Conservation (phyloP, 108 stramenopile genomes). For the Cyclotella kingstonii region DNA sequence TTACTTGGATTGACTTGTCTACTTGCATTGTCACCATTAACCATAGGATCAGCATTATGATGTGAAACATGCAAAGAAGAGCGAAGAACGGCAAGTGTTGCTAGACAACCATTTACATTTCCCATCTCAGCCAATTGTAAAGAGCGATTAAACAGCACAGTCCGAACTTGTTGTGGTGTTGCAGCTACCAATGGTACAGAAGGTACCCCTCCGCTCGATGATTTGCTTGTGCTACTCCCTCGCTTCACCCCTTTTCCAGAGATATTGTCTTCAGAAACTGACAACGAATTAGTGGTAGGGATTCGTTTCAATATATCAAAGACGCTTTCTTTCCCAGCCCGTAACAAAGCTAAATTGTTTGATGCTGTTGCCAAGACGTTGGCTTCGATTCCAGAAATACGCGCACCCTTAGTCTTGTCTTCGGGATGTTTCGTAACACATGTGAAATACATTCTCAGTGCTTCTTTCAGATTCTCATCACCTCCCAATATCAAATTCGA, state of each 20-base stretch:
- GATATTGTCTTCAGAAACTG: slow-evolving; percentile 20
- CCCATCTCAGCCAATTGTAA: slow-evolving; percentile 45
- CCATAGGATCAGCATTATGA: slow-evolving; percentile 15
- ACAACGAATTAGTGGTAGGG: slow-evolving; percentile 27
- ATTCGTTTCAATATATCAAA: slow-evolving; percentile 40
- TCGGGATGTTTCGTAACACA: slow-evolving; percentile 24
- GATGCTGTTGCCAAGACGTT: slow-evolving; percentile 33
- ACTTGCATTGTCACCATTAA: background rate
- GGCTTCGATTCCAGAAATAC: background rate
- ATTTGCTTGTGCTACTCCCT: slow-evolving; percentile 5
- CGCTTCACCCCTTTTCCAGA: background rate
- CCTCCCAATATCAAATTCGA: slow-evolving; percentile 38
- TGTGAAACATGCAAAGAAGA: slow-evolving; percentile 33
- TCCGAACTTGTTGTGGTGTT: slow-evolving; percentile 46
- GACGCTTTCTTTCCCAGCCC: slow-evolving; percentile 46
- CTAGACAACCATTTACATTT: slow-evolving; percentile 33
- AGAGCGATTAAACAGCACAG: slow-evolving; percentile 41
- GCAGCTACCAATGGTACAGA: slow-evolving; percentile 42
- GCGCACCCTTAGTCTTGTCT: background rate
- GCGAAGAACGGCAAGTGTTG: slow-evolving; percentile 38
- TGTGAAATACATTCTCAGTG: slow-evolving; percentile 29
- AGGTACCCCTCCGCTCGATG: background rate
- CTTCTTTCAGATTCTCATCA: slow-evolving; percentile 33
- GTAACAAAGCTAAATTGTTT: slow-evolving; percentile 40
- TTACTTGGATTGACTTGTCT: background rate